These are phyloP conservation scores for Hemerocallis citrina DNA, from an alignment of 106 monocot species.

Conservation along the genomic window DNA sequence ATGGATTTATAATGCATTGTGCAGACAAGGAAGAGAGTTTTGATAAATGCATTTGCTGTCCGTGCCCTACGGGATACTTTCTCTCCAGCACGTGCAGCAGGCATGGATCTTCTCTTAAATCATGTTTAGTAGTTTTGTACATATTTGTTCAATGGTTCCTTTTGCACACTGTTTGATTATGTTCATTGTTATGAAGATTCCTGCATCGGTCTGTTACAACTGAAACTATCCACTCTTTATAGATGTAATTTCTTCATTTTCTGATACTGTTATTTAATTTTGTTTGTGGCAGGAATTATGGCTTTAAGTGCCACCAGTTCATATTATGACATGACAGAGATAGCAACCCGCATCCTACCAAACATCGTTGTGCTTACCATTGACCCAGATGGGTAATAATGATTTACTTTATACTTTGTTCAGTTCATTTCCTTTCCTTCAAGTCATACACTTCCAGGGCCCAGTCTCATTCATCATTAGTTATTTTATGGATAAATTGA, in stretches of 20 bases:
- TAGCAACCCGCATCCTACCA: constrained; percentile 91
- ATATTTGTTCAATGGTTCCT: background rate
- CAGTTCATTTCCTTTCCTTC: background rate
- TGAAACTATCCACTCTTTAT: no score
- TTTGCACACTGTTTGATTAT: background rate
- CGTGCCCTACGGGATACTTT: constrained; percentile 91
- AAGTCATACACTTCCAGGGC: background rate
- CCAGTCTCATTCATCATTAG: background rate
- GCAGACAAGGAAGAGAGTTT: constrained; percentile 98
- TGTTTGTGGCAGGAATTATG: constrained; percentile 73
- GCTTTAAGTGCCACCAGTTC: constrained; percentile 90
- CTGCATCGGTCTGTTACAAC: background rate
- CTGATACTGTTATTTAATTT: background rate
- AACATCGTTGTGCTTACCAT: constrained; percentile 84
- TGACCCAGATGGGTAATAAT: constrained; percentile 83
- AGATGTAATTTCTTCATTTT: background rate
- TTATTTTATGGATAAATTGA: no score
- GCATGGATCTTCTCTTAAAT: constrained; percentile 21
- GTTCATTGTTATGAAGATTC: background rate
- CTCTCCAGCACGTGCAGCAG: constrained; percentile 95
- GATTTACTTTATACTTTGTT: background rate
- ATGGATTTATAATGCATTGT: constrained; percentile 10
- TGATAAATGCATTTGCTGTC: constrained; percentile 97
- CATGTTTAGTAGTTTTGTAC: background rate
- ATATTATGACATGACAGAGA: constrained; percentile 96